Conservation (phyloP, 208 protist species). For the Acanthamoeba lenticulata region DNA sequence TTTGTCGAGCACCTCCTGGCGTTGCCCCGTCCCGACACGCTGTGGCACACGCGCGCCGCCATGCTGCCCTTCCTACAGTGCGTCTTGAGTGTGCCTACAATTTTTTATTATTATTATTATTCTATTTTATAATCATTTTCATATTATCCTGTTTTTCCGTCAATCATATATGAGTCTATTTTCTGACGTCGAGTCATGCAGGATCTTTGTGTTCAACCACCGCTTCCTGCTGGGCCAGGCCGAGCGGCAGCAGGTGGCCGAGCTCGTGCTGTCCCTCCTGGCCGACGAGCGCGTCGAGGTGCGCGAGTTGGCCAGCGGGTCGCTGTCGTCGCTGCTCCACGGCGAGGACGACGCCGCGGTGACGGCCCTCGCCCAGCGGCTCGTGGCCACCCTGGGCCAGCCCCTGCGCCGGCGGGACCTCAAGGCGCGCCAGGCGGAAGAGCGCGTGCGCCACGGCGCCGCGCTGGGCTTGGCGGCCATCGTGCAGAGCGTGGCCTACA, state of each 20-base stretch:
- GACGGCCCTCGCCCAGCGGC: neutral
- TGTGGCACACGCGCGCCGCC: neutral
- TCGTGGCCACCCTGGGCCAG: neutral
- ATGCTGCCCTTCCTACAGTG: conserved; percentile 56
- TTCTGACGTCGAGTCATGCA: neutral
- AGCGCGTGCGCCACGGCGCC: neutral
- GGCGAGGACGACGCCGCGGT: neutral
- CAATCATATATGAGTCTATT: neutral
- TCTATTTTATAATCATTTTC: too few species aligned
- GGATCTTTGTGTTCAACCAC: conserved; percentile 57
- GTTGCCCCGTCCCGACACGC: neutral
- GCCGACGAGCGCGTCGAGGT: neutral
- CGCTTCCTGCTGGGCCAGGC: neutral
- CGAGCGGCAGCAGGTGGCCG: neutral
- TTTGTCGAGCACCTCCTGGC: neutral
- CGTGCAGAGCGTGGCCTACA: conserved; percentile 13
- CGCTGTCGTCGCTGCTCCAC: neutral
- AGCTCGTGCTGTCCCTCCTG: neutral
- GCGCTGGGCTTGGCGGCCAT: neutral
- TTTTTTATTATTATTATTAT: too few species aligned
- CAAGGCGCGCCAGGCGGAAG: neutral
- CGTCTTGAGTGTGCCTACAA: too few species aligned
- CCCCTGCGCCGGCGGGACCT: neutral
- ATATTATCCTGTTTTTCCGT: neutral
- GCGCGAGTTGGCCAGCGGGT: neutral